phyloP scores from a whole-genome alignment of 352 stramenopile genomes.

The Pythium rhizo-oryzae region DNA sequence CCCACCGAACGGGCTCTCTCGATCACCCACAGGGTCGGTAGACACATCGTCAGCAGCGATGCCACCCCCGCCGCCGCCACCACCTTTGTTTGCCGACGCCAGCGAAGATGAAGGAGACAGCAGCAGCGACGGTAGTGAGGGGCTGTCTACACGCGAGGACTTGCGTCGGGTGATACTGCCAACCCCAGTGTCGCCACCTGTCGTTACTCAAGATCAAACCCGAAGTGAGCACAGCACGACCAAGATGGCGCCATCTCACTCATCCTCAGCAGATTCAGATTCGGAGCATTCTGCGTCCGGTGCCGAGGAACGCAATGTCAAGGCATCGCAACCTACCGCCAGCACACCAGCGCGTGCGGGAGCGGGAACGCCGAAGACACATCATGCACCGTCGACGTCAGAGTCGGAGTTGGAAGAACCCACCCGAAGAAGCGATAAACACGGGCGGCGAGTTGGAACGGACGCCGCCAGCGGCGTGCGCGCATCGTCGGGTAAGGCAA shows the following conservation, averaged over 20 bases:
- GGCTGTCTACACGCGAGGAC: constrained; percentile 9
- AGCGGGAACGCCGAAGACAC: not conserved
- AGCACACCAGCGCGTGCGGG: not conserved
- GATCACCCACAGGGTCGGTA: constrained; percentile 10
- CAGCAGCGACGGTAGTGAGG: constrained; percentile 30
- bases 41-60: not conserved
- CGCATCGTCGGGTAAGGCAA: not conserved
- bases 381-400: not conserved
- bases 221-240: not conserved
- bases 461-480: not conserved
- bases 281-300: constrained; percentile 15
- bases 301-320: constrained; percentile 1
- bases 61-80: constrained; percentile 28
- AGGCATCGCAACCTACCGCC: not conserved
- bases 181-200: constrained; percentile 12
- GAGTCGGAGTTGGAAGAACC: not conserved
- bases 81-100: constrained; percentile 38
- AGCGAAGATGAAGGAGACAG: constrained; percentile 60
- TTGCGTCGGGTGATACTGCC: constrained; percentile 29
- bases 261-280: constrained; percentile 20
- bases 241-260: not conserved
- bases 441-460: not conserved
- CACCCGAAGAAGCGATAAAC: not conserved
- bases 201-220: not conserved
- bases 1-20: constrained; percentile 10